Conservation (phyloP, 805 yeast genomes). For the Wickerhamomyces chambardii region DNA sequence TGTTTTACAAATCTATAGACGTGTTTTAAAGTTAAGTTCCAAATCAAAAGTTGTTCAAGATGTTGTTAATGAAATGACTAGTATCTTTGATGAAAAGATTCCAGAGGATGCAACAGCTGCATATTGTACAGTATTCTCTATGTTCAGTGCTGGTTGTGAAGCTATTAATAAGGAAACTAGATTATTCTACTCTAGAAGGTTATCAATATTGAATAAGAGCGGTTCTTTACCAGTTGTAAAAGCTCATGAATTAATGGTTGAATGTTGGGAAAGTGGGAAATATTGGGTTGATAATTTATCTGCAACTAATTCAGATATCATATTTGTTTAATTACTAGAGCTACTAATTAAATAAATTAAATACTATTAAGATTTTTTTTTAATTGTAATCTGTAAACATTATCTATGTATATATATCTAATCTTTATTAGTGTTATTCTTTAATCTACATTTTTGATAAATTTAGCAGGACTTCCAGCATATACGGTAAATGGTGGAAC, state of each 20-base stretch:
- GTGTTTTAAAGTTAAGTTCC: constrained; percentile 40
- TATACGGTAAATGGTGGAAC: constrained; percentile 43
- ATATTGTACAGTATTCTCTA: constrained; percentile 36
- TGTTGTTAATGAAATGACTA: constrained; percentile 19
- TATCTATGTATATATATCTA: no score
- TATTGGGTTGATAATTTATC: constrained; percentile 39
- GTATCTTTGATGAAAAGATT: constrained; percentile 21
- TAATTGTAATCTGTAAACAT: no score
- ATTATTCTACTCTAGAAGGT: constrained; percentile 22
- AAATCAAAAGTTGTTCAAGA: constrained; percentile 35
- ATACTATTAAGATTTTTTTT: no score
- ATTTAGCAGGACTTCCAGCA: constrained; percentile 48
- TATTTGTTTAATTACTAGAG: constrained; percentile 30
- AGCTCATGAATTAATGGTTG: constrained; percentile 25
- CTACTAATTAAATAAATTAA: no score
- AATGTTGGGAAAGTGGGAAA: constrained; percentile 40
- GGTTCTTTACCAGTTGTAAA: constrained; percentile 17
- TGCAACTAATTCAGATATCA: constrained; percentile 28
- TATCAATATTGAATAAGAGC: constrained; percentile 24
- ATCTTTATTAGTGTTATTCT: no score
- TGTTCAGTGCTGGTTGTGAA: constrained; percentile 45
- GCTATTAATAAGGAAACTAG: constrained; percentile 23
- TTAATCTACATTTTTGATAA: constrained; percentile 16
- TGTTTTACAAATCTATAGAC: constrained; percentile 40
- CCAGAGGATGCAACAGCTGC: constrained; percentile 36